phyloP scores from a whole-genome alignment of 1,284 basidiomycete genomes.

The Sporisorium sorghi region DNA sequence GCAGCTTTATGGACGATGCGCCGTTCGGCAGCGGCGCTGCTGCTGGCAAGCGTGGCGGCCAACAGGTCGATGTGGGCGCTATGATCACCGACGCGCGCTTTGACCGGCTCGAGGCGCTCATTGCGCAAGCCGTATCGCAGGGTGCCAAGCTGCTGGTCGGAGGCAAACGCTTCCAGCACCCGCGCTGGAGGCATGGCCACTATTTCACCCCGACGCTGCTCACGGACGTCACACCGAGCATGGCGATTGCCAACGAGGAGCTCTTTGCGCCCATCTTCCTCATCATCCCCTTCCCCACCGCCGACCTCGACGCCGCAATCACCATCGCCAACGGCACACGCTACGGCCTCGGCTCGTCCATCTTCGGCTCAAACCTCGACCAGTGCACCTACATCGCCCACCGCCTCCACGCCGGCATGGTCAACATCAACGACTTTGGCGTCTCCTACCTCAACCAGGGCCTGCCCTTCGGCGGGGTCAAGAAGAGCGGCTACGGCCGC shows the following conservation, averaged over 20 bases:
- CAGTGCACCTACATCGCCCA: constrained; percentile 83
- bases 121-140: constrained; percentile 78
- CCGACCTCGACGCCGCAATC: constrained; percentile 85
- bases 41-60: background rate
- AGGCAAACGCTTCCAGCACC: constrained; percentile 76
- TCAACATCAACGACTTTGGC: constrained; percentile 87
- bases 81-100: constrained; percentile 83
- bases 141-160: constrained; percentile 81
- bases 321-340: constrained; percentile 84
- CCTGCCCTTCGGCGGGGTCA: constrained; percentile 91
- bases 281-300: constrained; percentile 71
- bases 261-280: constrained; percentile 66
- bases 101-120: constrained; percentile 77
- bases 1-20: constrained; percentile 63
- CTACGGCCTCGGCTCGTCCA: constrained; percentile 92
- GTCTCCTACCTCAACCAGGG: constrained; percentile 92
- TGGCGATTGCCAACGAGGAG: constrained; percentile 65
- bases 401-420: constrained; percentile 90
- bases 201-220: constrained; percentile 91
- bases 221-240: constrained; percentile 77
- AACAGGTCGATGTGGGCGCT: constrained; percentile 76
- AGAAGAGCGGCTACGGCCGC: constrained; percentile 70
- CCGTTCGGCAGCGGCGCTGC: constrained; percentile 28
- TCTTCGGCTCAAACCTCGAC: constrained; percentile 86
- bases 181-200: constrained; percentile 75